Conservation (phyloP, 1,284 basidiomycete genomes). For the Sparassis latifolia region DNA sequence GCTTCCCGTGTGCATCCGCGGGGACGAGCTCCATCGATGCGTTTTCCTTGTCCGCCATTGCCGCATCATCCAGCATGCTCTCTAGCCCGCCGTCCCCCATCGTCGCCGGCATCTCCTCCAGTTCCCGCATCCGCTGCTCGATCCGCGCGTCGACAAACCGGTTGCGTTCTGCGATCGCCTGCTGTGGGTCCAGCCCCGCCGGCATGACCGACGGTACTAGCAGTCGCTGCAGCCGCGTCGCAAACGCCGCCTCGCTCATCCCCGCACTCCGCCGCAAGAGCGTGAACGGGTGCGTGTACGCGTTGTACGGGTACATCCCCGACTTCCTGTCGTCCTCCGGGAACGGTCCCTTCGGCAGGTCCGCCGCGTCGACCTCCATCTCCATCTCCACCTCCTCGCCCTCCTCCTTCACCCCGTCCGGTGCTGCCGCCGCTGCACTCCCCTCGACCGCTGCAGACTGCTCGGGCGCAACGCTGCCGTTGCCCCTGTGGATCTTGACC, state of each 20-base stretch:
- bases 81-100: conserved; percentile 74
- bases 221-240: conserved; percentile 73
- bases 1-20: conserved; percentile 66
- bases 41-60: conserved; percentile 41
- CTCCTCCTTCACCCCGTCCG: conserved; percentile 11
- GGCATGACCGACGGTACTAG: conserved; percentile 90
- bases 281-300: conserved; percentile 83
- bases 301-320: conserved; percentile 92
- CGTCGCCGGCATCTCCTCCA: conserved; percentile 80
- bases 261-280: conserved; percentile 63
- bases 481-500: conserved; percentile 67
- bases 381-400: conserved; percentile 25
- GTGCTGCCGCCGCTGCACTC: background rate
- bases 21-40: conserved; percentile 23
- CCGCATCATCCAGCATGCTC: conserved; percentile 43
- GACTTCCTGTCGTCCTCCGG: conserved; percentile 80
- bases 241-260: conserved; percentile 51
- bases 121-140: conserved; percentile 83
- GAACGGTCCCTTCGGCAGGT: conserved; percentile 62
- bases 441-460: conserved; percentile 8
- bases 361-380: conserved; percentile 24
- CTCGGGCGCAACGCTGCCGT: conserved; percentile 7
- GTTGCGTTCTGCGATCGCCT: conserved; percentile 88
- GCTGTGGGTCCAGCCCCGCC: conserved; percentile 87
- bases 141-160: conserved; percentile 88